Base-by-base conservation (phyloP, 345 rosid species). In the Ceriops tagal region DNA sequence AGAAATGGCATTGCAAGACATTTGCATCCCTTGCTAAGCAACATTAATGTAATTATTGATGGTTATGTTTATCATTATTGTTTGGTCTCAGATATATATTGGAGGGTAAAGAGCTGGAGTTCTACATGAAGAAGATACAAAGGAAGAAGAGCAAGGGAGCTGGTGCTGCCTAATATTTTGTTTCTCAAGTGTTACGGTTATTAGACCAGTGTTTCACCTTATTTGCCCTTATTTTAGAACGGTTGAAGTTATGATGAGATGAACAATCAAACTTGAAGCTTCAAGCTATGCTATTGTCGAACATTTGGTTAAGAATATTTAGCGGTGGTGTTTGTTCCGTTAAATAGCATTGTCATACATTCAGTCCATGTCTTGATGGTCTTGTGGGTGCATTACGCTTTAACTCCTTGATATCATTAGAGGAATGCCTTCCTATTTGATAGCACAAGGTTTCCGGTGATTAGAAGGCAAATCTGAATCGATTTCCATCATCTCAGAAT, bases 121-220 rank as follows among this genome's bases (percentile, higher is more conserved):
- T 89, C 61, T 88, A 85, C 83, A 81, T 83, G 92, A 91, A 85
- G 89, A 86, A 92, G 87, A 27, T 89, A 27, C 96, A 88, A 79
- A 89, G 78, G 86, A 89, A 89, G 92, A 85, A 92, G 88, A 95
- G 97, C 69, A 91, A 85, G 85, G 86, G 86, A 65, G 85, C 89
- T 62, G 84, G 82, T 61, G 86, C 91, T 65, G 88, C 90, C 64
- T 86, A 83, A 27, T 68, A 19, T 67, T 73, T 62, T 67, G 71
- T 30, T 22, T 20, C 28, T 2, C 19, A 37, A 67, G 32, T 51
- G 43, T 47, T 11, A 30, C 55, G 56, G 21, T 56, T 34, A 43
- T 56, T 22, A 46, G 62, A 43, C 22, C 28, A 57, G 1, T 9
- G 6, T 35, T 6, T 13, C 39, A 35, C 26, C 26, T 24, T 24